Conservation (phyloP, 2,329 filamentous ascomycete species). For the Paraphaeosphaeria minitans region DNA sequence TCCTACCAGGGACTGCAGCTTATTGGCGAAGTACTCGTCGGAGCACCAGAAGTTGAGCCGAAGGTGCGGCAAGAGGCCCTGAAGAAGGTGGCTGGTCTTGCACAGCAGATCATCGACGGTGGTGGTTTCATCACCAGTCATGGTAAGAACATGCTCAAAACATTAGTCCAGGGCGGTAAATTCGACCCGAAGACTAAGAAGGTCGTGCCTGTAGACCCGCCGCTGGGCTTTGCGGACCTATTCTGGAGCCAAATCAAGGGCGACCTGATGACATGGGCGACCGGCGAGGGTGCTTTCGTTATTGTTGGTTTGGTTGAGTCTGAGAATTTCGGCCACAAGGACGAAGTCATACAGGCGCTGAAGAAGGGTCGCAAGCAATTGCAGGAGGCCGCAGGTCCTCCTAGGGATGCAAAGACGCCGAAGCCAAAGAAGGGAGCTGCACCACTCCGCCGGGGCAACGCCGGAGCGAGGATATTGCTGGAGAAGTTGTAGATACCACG, state of each 20-base stretch:
- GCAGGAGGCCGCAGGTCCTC: slow-evolving; percentile 64
- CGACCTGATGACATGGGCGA: slow-evolving; percentile 81
- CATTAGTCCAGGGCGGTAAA: slow-evolving; percentile 84
- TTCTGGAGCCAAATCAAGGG: slow-evolving; percentile 83
- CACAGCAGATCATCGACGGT: slow-evolving; percentile 38
- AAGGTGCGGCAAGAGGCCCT: slow-evolving; percentile 62
- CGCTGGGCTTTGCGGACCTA: slow-evolving; percentile 77
- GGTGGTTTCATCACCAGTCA: slow-evolving; percentile 54
- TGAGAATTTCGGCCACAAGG: slow-evolving; percentile 67
- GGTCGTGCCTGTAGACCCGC: slow-evolving; percentile 72
- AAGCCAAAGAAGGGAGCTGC: slow-evolving; percentile 44
- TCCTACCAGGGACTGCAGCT: slow-evolving; percentile 87
- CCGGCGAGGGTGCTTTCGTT: slow-evolving; percentile 83
- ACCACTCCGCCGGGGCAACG: slow-evolving; percentile 51
- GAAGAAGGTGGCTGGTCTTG: slow-evolving; percentile 62
- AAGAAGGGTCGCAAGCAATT: slow-evolving; percentile 75
- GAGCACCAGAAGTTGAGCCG: slow-evolving; percentile 74
- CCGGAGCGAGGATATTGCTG: slow-evolving; percentile 54
- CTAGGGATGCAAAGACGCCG: slow-evolving; percentile 26
- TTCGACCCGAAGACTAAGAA: slow-evolving; percentile 77
- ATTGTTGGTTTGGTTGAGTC: slow-evolving; percentile 81
- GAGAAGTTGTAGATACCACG: slow-evolving; percentile 42
- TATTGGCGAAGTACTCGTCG: slow-evolving; percentile 80
- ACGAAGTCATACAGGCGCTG: slow-evolving; percentile 70
- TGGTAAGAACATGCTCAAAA: slow-evolving; percentile 87